Evolutionary conservation across 352 stramenopile genomes (phyloP), one percentile per base, ranked within the genome.

Genomic region (Phytophthora hybrid): DNA sequence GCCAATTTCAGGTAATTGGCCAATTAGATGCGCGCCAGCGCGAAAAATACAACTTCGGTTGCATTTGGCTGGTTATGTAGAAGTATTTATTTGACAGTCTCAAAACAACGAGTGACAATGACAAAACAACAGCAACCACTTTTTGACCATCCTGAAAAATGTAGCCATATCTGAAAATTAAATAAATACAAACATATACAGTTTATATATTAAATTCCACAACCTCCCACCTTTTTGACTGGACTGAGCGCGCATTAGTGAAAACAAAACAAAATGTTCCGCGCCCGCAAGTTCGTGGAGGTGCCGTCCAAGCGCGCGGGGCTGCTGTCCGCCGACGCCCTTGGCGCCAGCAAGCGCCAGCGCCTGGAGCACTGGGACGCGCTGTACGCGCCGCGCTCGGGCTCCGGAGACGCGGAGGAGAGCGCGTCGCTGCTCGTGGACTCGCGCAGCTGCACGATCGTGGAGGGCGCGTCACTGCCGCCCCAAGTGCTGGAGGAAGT

Each of bases 251-350:
- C 18, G 8, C 23, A 19, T 21, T 19, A 52, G 41, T 54, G 16
- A 49, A 29, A 63, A n/a, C 41, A n/a, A n/a, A n/a, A n/a, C n/a
- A 19, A 51, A 53, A 95, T 95, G 88, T 95, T 95, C 60, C 87
- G 84, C 61, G 75, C 85, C n/a, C 84, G 86, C 23, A 90, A 90
- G 80, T 83, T 84, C 64, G 76, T 74, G n/a, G 85, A 92, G 29
- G 74, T 85, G 77, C 81, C 86, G 47, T 73, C 77, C 49, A 93
- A 93, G 84, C 84, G 88, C 71, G 72, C 73, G 46, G 82, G 76
- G 51, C 75, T 87, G 61, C 76, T 88, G 51, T 59, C 76, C 10
- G 39, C 75, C 16, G 79, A 90, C 51, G 68, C 78, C 44, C 66
- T 85, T 34, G 63, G 66, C 55, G 52, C 72, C 26, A 74, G 76